Evolutionary conservation across 179 eudicot genomes (phyloP).

Genomic region (Carnegiea gigantea): DNA sequence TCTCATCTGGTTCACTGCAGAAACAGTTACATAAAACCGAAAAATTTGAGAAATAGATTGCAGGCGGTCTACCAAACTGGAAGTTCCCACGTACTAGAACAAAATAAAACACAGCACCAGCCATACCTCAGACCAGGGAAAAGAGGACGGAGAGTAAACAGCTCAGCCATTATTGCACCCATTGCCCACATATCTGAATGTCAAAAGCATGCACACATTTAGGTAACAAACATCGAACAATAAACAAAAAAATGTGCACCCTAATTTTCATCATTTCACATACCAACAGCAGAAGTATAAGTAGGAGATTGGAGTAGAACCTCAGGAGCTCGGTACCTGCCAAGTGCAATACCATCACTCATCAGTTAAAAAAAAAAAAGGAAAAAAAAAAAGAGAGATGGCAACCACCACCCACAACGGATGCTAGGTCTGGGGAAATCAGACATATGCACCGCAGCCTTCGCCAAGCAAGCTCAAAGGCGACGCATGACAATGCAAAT

Average conservation of each 20-base stretch:
- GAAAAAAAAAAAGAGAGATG: too few relatives aligned
- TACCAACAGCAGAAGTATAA: slow-evolving; percentile 92
- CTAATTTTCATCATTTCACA: slow-evolving; percentile 23
- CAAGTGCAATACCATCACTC: slow-evolving; percentile 21
- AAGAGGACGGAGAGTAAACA: slow-evolving; percentile 84
- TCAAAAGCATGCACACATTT: slow-evolving; percentile 12
- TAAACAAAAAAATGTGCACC: background rate
- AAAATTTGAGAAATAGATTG: background rate
- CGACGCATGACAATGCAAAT: background rate
- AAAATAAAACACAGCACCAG: background rate
- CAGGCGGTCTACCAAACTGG: background rate
- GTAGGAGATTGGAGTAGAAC: slow-evolving; percentile 81
- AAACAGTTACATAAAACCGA: background rate
- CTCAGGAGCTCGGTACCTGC: slow-evolving; percentile 99
- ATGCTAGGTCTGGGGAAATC: background rate
- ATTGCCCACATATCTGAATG: slow-evolving; percentile 98
- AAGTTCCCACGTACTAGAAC: background rate
- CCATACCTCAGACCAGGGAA: slow-evolving; percentile 92
- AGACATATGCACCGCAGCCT: background rate
- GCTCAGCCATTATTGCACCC: slow-evolving; percentile 98
- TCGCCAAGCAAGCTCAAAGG: background rate
- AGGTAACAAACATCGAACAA: slow-evolving; percentile 6
- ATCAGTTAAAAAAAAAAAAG: background rate
- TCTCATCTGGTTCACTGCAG: slow-evolving; percentile 94
- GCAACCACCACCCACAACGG: background rate